Evolutionary conservation across 2,329 filamentous ascomycete species (phyloP).

Genomic region (Rutstroemia sp.): DNA sequence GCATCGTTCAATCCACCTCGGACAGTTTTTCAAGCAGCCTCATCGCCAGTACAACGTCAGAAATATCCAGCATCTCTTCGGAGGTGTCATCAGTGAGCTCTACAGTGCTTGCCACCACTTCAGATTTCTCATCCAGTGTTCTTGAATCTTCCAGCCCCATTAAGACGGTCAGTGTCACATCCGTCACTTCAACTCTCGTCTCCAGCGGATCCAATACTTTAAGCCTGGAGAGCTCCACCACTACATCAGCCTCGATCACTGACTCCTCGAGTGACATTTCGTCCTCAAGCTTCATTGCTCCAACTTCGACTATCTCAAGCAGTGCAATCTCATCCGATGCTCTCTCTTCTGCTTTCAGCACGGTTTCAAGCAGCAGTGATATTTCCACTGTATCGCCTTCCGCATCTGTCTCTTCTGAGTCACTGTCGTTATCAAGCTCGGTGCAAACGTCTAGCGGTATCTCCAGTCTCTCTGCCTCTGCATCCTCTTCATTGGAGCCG

Average conservation of each 20-base stretch:
- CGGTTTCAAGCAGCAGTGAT: neutral
- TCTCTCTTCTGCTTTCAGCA: neutral
- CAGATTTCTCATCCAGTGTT: neutral
- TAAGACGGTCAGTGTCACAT: neutral
- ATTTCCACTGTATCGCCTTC: too few relatives aligned
- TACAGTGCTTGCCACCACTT: neutral
- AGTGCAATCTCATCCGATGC: neutral
- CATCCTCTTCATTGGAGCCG: too few relatives aligned
- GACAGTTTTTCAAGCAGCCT: too few relatives aligned
- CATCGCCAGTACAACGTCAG: too few relatives aligned
- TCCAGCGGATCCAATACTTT: neutral
- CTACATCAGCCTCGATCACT: neutral
- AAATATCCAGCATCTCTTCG: neutral
- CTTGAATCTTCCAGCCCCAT: neutral
- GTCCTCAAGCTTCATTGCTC: neutral
- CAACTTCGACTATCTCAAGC: neutral
- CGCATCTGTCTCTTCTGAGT: too few relatives aligned
- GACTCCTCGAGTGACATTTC: neutral
- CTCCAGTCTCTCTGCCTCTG: too few relatives aligned
- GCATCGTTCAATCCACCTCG: too few relatives aligned
- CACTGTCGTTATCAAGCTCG: too few relatives aligned
- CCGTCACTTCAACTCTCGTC: neutral
- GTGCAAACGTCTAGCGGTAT: too few relatives aligned
- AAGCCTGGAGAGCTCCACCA: too few relatives aligned
- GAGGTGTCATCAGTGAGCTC: neutral